phyloP scores from a whole-genome alignment of 2,329 filamentous ascomycete species.

The Nannizziopsis barbatae region DNA sequence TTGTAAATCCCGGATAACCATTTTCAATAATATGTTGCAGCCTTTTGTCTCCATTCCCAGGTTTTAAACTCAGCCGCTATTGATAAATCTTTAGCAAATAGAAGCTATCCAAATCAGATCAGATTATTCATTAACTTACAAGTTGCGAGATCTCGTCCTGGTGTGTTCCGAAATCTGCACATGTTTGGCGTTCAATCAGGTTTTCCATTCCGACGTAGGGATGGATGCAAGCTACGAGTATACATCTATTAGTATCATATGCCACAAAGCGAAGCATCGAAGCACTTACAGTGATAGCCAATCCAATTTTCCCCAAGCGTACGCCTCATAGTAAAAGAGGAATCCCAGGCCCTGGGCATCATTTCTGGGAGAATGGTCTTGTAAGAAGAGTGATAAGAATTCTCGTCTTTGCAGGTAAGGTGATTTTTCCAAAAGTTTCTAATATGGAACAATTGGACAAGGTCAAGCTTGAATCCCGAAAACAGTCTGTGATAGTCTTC shows the following conservation, averaged over 20 bases:
- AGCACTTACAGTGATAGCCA: constrained; percentile 24
- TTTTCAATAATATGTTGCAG: no score
- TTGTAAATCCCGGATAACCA: no score
- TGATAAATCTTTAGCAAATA: background rate
- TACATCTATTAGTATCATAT: background rate
- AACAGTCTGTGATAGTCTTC: constrained; percentile 10
- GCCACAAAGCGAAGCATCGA: no score
- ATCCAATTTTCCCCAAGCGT: constrained; percentile 22
- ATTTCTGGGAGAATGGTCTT: constrained; percentile 12
- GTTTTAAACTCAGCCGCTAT: constrained; percentile 18
- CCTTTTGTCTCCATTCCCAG: no score
- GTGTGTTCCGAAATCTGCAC: constrained; percentile 24
- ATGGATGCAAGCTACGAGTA: constrained; percentile 27
- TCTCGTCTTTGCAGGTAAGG: constrained; percentile 23
- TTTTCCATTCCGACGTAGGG: constrained; percentile 21
- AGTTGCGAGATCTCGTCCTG: constrained; percentile 18
- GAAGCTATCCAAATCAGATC: background rate
- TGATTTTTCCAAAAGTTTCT: constrained; percentile 36
- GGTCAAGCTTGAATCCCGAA: constrained; percentile 19
- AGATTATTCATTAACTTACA: constrained; percentile 16
- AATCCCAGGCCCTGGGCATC: constrained; percentile 19
- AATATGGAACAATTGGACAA: constrained; percentile 28
- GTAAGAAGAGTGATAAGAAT: constrained; percentile 22
- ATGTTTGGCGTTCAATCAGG: constrained; percentile 27
- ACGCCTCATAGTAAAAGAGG: constrained; percentile 4